Evolutionary conservation across 345 rosid genomes (phyloP), one percentile per base, ranked within the genome.

Genomic region (Durio zibethinus): DNA sequence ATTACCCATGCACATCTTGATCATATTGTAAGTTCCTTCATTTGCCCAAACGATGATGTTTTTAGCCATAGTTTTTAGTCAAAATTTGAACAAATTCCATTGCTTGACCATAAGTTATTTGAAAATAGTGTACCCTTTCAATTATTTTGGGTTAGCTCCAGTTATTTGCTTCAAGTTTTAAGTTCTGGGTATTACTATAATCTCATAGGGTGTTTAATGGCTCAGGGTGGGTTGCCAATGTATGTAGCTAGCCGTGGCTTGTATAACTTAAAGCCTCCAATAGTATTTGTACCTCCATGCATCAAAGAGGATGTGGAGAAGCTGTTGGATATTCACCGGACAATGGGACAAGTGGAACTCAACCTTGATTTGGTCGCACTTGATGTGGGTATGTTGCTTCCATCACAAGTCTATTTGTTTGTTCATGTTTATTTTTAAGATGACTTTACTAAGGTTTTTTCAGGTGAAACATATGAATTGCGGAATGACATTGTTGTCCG

Each of bases 1-100:
- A 92, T 93, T 75, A 92, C 98, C 56, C 98, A 95, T 80, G 98
- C 87, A 53, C 99, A 95, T 80, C 99, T 95, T 65, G 99, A 93
- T 80, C 99, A 95, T 82, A 93, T 93, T 70, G 98, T 95, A 76
- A 84, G 88, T 61, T 42, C 35, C 64, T 21, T 23, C 31, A 57
- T 31, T 72, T 35, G 72, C 16, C n/a, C 27, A 9, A 48, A 71
- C 31, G 1, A 71, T 59, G 54, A 10, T 25, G 57, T 33, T 42
- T 35, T 35, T 25, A 10, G 10, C 52, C 50, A 40, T 43, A 40
- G 33, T 23, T 62, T 62, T 65, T n/a, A 5, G 48, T 65, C 71
- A 9, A 65, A n/a, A 10, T 65, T 38, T 4, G 29, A n/a, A 60
- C 36, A 2, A 27, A 11, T 2, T 60, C 38, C 64, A 11, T 27